Conservation (phyloP, 169 alveolate species). For the Cryptosporidium viatorum region DNA sequence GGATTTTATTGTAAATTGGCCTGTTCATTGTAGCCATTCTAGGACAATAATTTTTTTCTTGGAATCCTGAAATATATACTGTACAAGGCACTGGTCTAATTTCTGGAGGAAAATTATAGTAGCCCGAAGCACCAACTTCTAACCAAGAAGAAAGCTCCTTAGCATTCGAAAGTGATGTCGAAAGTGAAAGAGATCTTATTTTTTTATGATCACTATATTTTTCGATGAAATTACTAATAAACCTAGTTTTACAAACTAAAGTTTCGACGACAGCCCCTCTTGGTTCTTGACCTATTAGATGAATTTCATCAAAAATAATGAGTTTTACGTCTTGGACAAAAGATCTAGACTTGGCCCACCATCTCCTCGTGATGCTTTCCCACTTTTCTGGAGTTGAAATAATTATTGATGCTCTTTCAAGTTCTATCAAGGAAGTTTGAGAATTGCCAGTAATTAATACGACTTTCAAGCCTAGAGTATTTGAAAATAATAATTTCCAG, state of each 20-base stretch:
- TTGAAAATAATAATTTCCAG: constrained; percentile 91
- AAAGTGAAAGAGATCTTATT: constrained; percentile 94
- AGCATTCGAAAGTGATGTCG: constrained; percentile 99
- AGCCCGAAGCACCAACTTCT: constrained; percentile 94
- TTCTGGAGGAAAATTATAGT: constrained; percentile 97
- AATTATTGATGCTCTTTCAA: constrained; percentile 90
- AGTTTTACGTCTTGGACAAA: constrained; percentile 94
- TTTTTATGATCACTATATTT: constrained; percentile 68
- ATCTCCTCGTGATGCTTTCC: constrained; percentile 99
- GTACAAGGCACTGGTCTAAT: constrained; percentile 98
- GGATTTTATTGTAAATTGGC: constrained; percentile 93
- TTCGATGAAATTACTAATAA: constrained; percentile 90
- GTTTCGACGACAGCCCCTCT: constrained; percentile 98
- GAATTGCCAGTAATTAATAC: constrained; percentile 97
- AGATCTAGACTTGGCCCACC: constrained; percentile 91
- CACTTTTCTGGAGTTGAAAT: constrained; percentile 99
- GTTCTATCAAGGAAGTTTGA: constrained; percentile 90
- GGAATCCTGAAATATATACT: constrained; percentile 91
- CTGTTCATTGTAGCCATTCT: constrained; percentile 97
- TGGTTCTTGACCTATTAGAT: constrained; percentile 94
- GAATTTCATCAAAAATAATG: constrained; percentile 98
- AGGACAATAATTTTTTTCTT: constrained; percentile 95
- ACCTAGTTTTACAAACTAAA: constrained; percentile 96
- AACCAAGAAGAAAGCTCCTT: constrained; percentile 98
- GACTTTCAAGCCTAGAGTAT: constrained; percentile 88